phyloP scores from a whole-genome alignment of 2,329 filamentous ascomycete genomes.

The Fusarium brevicatenulatum region DNA sequence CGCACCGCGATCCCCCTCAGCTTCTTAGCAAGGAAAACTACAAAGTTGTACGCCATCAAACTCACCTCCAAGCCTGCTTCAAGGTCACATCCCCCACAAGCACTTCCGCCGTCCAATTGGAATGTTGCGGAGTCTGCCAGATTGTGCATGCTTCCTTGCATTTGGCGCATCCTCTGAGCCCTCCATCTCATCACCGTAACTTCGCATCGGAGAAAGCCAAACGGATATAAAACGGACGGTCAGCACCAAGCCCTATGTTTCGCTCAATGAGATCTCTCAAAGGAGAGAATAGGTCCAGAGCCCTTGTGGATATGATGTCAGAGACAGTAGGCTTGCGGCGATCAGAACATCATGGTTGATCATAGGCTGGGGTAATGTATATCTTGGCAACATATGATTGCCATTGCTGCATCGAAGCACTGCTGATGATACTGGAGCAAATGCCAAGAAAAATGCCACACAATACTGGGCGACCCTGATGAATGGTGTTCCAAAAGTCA shows the following conservation, averaged over 20 bases:
- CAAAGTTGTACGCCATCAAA: constrained; percentile 2
- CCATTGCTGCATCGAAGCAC: not conserved
- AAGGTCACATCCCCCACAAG: not conserved
- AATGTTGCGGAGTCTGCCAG: constrained; percentile 2
- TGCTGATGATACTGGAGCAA: not conserved
- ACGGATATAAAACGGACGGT: not conserved
- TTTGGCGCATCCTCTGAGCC: not conserved
- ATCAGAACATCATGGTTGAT: not conserved
- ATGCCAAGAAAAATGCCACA: not conserved
- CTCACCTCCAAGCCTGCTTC: not conserved
- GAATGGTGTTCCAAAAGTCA: not conserved
- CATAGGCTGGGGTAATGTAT: not conserved
- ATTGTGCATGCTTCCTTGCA: constrained; percentile 16
- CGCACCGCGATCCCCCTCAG: not conserved
- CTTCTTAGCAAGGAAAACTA: not conserved
- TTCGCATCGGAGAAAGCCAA: not conserved
- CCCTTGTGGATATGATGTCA: constrained; percentile 34
- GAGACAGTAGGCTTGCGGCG: not conserved
- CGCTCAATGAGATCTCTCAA: not conserved
- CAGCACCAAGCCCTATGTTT: not conserved
- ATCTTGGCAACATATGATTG: not conserved
- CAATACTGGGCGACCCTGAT: not conserved
- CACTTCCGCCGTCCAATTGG: constrained; percentile 2
- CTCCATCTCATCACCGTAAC: not conserved
- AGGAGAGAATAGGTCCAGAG: not conserved